A percentile compares a stretch with the other conserved stretches of the same genome.
Conservation (phyloP, 2,329 filamentous ascomycete genomes). For the Pyrenochaeta sp. region DNA sequence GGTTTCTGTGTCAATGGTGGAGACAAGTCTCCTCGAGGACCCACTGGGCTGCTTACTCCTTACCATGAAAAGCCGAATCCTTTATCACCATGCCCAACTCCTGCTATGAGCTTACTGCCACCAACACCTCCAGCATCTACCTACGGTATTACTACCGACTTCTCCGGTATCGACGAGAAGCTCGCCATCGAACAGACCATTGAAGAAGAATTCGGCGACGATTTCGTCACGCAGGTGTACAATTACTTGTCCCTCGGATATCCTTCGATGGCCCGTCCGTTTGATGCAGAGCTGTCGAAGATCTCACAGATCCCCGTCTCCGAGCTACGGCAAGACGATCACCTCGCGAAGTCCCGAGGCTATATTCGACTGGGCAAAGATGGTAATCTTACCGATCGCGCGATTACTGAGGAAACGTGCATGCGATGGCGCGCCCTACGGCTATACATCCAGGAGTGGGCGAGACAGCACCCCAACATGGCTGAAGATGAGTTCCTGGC, state of each 20-base stretch:
- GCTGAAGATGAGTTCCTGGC: constrained; percentile 35
- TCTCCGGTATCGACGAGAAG: constrained; percentile 54
- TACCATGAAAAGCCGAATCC: constrained; percentile 52
- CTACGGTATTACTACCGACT: constrained; percentile 36
- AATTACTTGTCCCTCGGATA: constrained; percentile 96
- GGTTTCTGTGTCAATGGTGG: constrained; percentile 68
- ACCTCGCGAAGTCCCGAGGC: constrained; percentile 69
- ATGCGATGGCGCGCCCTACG: constrained; percentile 84
- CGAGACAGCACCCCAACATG: constrained; percentile 81
- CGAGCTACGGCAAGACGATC: constrained; percentile 77
- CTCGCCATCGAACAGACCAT: constrained; percentile 58
- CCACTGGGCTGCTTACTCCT: constrained; percentile 62
- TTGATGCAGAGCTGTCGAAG: constrained; percentile 84
- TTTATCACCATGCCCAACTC: constrained; percentile 51
- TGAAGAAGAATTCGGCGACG: constrained; percentile 76
- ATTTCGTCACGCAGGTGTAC: constrained; percentile 93
- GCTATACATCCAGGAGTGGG: constrained; percentile 89
- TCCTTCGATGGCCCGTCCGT: constrained; percentile 81
- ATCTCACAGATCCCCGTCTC: constrained; percentile 75
- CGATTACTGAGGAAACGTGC: constrained; percentile 63
- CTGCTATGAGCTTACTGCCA: constrained; percentile 40
- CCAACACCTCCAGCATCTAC: constrained; percentile 50
- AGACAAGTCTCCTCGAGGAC: constrained; percentile 50
- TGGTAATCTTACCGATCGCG: constrained; percentile 58
- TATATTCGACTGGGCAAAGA: constrained; percentile 70